Evolutionary conservation across 305 asterid species (phyloP).

Genomic region (Petunia hybrid): DNA sequence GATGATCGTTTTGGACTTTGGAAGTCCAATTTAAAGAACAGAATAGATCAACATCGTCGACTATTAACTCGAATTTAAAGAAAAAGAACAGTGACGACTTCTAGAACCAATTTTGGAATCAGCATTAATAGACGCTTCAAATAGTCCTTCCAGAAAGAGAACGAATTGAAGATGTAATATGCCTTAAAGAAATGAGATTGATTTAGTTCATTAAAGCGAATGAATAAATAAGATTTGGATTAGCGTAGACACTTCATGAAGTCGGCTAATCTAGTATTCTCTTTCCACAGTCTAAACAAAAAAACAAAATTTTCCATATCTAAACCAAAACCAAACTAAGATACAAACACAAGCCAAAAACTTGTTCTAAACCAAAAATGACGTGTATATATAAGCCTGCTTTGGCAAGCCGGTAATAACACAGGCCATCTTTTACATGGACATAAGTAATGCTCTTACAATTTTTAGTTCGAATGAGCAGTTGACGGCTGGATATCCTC

Average conservation of each 20-base stretch:
- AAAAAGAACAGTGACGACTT: not conserved
- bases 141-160: not conserved
- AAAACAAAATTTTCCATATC: slow-evolving; percentile 1
- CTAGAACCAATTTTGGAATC: not conserved
- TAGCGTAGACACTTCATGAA: not conserved
- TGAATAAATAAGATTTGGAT: not conserved
- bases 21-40: not conserved
- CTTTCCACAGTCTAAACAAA: not conserved
- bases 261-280: slow-evolving; percentile 5
- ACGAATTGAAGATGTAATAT: not conserved
- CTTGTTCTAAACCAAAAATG: slow-evolving; percentile 20
- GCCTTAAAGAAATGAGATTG: not conserved
- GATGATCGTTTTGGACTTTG: not conserved
- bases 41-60: not conserved
- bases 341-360: not conserved
- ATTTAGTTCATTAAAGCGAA: not conserved
- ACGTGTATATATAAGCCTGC: not conserved
- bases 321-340: not conserved
- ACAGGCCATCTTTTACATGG: not conserved
- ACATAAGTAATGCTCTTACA: not conserved
- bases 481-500: not conserved
- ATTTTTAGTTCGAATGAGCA: not conserved
- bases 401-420: slow-evolving; percentile 2
- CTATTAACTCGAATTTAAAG: not conserved
- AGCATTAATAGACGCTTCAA: not conserved